Evolutionary conservation across 208 protist genomes (phyloP).

Genomic region (Tetramitus jugosus): DNA sequence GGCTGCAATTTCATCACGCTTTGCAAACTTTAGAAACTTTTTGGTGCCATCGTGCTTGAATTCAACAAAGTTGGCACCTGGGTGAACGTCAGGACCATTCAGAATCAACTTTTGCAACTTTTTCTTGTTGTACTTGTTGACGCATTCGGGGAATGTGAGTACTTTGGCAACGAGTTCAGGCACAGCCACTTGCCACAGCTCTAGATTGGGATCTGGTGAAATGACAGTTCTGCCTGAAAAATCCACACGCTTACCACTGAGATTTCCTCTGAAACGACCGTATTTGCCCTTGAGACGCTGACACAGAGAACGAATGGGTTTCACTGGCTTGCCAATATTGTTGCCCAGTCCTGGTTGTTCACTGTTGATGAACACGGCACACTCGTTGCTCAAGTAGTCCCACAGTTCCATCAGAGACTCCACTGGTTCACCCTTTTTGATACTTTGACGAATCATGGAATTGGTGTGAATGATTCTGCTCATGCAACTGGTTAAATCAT

Average conservation of each 20-base stretch:
- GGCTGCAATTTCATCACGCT: slow-evolving; percentile 60
- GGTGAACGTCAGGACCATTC: slow-evolving; percentile 91
- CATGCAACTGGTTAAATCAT: slow-evolving; percentile 96
- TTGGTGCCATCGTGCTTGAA: slow-evolving; percentile 25
- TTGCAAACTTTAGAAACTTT: slow-evolving; percentile 42
- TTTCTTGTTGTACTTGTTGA: slow-evolving; percentile 85
- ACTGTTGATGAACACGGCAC: slow-evolving; percentile 70
- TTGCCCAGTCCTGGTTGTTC: slow-evolving; percentile 36
- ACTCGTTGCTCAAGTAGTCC: slow-evolving; percentile 89
- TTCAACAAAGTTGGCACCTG: slow-evolving; percentile 85
- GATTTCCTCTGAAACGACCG: slow-evolving; percentile 96
- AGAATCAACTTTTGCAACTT: slow-evolving; percentile 73
- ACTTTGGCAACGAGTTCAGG: slow-evolving; percentile 87
- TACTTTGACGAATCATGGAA: slow-evolving; percentile 54
- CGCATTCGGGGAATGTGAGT: slow-evolving; percentile 94
- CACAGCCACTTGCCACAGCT: slow-evolving; percentile 92
- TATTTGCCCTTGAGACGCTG: slow-evolving; percentile 98
- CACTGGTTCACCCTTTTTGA: slow-evolving; percentile 52
- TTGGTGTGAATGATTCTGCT: slow-evolving; percentile 75
- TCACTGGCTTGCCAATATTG: not conserved
- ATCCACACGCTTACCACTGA: slow-evolving; percentile 97
- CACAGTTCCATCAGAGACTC: slow-evolving; percentile 78
- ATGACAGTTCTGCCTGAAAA: slow-evolving; percentile 99
- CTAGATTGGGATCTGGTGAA: slow-evolving; percentile 97
- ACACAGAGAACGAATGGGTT: not conserved